Base-by-base conservation (phyloP, 1,284 basidiomycete genomes). In the Cutaneotrichosporon sp. region DNA sequence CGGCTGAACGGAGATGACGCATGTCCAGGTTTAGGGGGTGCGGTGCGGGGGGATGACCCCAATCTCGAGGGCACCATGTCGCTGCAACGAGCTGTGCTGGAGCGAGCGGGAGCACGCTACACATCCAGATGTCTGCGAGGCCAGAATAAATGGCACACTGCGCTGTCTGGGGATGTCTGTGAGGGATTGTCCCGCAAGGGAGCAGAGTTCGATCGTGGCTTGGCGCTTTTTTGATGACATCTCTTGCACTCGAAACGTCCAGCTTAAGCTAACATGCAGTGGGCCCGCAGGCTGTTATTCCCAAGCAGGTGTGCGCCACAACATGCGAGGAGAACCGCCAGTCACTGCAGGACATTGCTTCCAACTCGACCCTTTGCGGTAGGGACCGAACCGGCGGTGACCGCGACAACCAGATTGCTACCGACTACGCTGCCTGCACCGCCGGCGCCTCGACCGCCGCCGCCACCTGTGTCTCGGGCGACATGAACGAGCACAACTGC, bases 401-500 rank as follows among this genome's bases (percentile, higher is more conserved):
- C 63, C 43, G 43, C 20, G 46, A 60, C 55, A 70, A 76, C 59
- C 67, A 68, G 7, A 69, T 82, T 18, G 65, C 66, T 45, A 75
- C 78, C 63, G 80, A 82, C 66, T 79, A 63, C 45, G 63, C 65
- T 1, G 71, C 72, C 53, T 81, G 80, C 67, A 79, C 77, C 31
- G 70, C 80, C 63, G 80, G 78, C 77, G 70, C 77, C 31, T 79
- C 80, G 8, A 75, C 77, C 59, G 71, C 80, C 58, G 66, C 72
- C 31, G 57, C 63, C 3, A 74, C 75, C 13, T 83, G 82, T 65
- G 73, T 82, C 24, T 33, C 60, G 8, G 82, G 82, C 10, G 56
- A 58, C 31, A 62, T 59, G 43, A 81, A 81, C 65, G 82, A 83
- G 64, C 70, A 68, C 22, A 81, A 80, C 70, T 83, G 82, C 63